Evolutionary conservation across 176 grass and related monocot species (phyloP), one percentile per base, ranked within the genome.

Genomic region (Cocos nucifera): DNA sequence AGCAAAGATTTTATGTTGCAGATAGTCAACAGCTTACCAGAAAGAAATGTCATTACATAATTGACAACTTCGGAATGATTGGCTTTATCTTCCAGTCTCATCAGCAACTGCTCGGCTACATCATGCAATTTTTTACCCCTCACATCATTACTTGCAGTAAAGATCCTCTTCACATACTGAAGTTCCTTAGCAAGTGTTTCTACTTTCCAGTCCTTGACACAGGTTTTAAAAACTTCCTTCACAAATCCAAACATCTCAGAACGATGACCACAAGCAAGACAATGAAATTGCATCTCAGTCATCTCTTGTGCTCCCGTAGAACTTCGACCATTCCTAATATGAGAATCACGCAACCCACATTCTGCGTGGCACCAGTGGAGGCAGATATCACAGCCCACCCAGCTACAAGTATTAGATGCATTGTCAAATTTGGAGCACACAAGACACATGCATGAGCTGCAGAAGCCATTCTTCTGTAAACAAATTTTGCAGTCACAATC

Each of bases 191-290:
- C 27, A 52, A 97, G 74, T 7, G 69, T 79, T 21, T 97, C 87
- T 17, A 69, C 57, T 51, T 69, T 88, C 93, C 93, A 97, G 39
- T 91, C 80, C 49, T 67, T 87, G 2, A 56, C 87, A 73, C 93
- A 97, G 54, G 81, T 85, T 68, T 54, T 78, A 64, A 97, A 97
- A 54, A 92, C 93, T 75, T 88, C 93, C 63, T 85, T 91, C 50
- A 97, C 87, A 83, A 97, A 91, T 61, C 93, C 93, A 91, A 91
- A 88, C 87, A 97, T 97, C 78, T 97, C 83, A 24, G 86, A 91
- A 53, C 84, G 80, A 77, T 97, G 87, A 16, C 72, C 81, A 68
- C 92, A 97, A 53, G 83, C 87, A 64, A 65, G 16, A 6, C 92
- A 97, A 62, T 88, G 71, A 69, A 97, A 97, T 49, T 88, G 87